Conservation (phyloP, 176 grass and related monocot species). For the Avena eriantha region DNA sequence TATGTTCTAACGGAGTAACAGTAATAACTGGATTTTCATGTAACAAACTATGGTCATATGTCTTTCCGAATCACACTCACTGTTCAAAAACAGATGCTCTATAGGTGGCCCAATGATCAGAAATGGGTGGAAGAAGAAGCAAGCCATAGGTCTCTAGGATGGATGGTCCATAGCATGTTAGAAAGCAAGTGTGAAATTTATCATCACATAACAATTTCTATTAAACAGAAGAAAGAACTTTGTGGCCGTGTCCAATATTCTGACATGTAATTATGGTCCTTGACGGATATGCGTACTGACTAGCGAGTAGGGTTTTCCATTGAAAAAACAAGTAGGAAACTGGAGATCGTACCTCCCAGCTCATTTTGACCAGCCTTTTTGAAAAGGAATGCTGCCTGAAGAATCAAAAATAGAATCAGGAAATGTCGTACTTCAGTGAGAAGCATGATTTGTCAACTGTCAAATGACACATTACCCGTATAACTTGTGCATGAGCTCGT, state of each 20-base stretch:
- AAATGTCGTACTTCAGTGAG: background rate
- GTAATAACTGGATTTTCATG: background rate
- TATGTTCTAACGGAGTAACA: background rate
- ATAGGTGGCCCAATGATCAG: conserved; percentile 9
- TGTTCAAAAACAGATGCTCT: background rate
- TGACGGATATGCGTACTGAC: background rate
- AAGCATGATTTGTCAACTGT: background rate
- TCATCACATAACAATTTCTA: background rate
- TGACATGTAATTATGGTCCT: background rate
- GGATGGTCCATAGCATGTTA: background rate
- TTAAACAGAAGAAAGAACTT: background rate
- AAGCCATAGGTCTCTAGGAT: background rate
- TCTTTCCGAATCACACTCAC: conserved; percentile 1
- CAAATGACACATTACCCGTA: conserved; percentile 49
- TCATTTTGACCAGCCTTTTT: conserved; percentile 59
- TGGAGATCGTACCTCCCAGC: conserved; percentile 24
- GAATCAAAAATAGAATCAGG: conserved; percentile 25
- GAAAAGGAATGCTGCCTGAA: conserved; percentile 56
- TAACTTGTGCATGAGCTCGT: conserved; percentile 73
- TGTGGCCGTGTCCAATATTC: background rate
- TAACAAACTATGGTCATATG: background rate
- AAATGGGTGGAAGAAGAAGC: background rate
- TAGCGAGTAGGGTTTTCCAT: background rate
- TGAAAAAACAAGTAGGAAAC: background rate
- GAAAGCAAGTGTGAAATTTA: background rate